Evolutionary conservation across 2,329 filamentous ascomycete species (phyloP).

Genomic region (Aureobasidium musti): DNA sequence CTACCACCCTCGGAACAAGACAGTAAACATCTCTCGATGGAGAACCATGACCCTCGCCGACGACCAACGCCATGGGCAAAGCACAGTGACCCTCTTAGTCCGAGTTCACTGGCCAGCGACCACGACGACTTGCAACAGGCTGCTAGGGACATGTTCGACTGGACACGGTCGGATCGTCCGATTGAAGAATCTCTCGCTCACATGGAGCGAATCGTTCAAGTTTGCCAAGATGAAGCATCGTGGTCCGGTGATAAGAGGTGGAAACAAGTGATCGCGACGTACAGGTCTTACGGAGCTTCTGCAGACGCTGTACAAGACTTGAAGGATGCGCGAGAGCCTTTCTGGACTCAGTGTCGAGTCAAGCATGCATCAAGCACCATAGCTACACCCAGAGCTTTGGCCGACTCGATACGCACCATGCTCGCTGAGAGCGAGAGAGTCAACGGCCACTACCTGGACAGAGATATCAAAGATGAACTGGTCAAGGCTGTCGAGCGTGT

Average conservation of each 20-base stretch:
- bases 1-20: neutral
- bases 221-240: slow-evolving; percentile 10
- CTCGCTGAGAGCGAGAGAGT: neutral
- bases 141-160: neutral
- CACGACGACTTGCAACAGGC: neutral
- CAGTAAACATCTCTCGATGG: neutral
- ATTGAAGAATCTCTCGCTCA: neutral
- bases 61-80: slow-evolving; percentile 8
- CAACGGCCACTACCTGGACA: neutral
- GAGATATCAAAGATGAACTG: neutral
- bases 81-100: slow-evolving; percentile 23
- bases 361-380: neutral
- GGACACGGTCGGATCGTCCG: neutral
- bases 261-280: neutral
- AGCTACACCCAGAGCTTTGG: slow-evolving; percentile 12
- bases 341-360: slow-evolving; percentile 7
- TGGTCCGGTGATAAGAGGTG: slow-evolving; percentile 2
- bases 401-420: slow-evolving; percentile 9
- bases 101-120: neutral
- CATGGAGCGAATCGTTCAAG: slow-evolving; percentile 1
- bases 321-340: neutral
- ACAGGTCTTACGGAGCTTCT: neutral
- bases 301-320: slow-evolving; percentile 1
- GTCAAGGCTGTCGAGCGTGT: slow-evolving; percentile 8
- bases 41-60: neutral